Evolutionary conservation across 2,329 filamentous ascomycete species (phyloP).

Genomic region (Acrocalymma vagum): DNA sequence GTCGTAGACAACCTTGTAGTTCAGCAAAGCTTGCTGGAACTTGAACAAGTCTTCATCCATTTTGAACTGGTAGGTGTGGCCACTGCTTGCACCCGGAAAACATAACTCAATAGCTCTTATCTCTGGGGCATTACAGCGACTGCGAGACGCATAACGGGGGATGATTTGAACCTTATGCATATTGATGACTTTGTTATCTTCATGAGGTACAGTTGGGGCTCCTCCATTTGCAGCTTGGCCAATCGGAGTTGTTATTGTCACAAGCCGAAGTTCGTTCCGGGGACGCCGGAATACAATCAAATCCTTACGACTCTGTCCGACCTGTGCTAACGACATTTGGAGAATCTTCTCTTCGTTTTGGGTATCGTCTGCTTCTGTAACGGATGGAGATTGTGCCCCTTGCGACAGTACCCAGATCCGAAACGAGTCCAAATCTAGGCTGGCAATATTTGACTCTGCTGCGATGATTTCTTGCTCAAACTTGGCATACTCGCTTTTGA

Average conservation of each 20-base stretch:
- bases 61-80: slow-evolving; percentile 6
- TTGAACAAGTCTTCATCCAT: slow-evolving; percentile 3
- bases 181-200: slow-evolving; percentile 6
- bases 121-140: not conserved
- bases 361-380: slow-evolving; percentile 5
- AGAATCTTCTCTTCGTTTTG: slow-evolving; percentile 6
- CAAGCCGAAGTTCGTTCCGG: slow-evolving; percentile 5
- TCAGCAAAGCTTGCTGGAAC: slow-evolving; percentile 5
- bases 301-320: slow-evolving; percentile 1
- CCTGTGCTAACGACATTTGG: slow-evolving; percentile 1
- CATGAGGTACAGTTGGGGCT: not conserved
- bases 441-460: slow-evolving; percentile 5
- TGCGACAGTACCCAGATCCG: slow-evolving; percentile 5
- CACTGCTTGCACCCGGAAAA: slow-evolving; percentile 5
- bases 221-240: too few species aligned
- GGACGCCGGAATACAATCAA: slow-evolving; percentile 5
- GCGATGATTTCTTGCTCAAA: slow-evolving; percentile 5
- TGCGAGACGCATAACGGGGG: slow-evolving; percentile 1
- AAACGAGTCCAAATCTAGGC: slow-evolving; percentile 3
- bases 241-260: slow-evolving; percentile 4
- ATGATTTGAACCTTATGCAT: slow-evolving; percentile 6
- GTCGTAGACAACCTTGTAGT: slow-evolving; percentile 5
- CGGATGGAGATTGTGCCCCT: not conserved
- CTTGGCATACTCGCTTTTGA: slow-evolving; percentile 7
- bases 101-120: slow-evolving; percentile 1